Base-by-base conservation (phyloP, 1,284 basidiomycete species). In the Apiotrichum mycotoxinovorans region DNA sequence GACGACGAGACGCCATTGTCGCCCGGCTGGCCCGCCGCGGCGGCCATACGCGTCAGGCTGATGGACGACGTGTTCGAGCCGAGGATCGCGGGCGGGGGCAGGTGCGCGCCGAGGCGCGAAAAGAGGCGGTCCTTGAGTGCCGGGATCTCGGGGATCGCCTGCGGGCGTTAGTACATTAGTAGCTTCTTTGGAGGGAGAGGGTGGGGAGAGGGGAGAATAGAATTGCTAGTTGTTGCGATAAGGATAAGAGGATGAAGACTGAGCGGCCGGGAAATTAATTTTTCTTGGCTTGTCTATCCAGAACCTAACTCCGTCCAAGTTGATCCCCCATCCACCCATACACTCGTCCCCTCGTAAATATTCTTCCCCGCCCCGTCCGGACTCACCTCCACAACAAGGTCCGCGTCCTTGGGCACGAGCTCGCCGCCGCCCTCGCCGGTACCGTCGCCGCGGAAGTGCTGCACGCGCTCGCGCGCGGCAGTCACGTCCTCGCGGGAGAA, bases 51-150 rank as follows among this genome's bases (percentile, higher is more conserved):
- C 25, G 92, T 93, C 48, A 98, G 86, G 64, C 88, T 91, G 65
- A 98, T 96, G 14, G 90, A 93, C 53, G 89, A 93, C 3, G 94
- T 98, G 72, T 98, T 98, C 51, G 87, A 86, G 0, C 93, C 94
- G 26, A 98, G 80, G 54, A 98, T 92, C 3, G 91, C 84, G 33
- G 84, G 81, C 0, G 87, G 84, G 18, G 84, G 82, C 51, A 93
- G 75, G 60, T 85, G 83, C 44, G 81, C 80, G 20, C 87, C 84
- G 18, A 98, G 82, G 4, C 81, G 79, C 8, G 80, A 77, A 77
- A 98, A 96, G 61, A 98, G 85, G 14, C 80, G 79, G 63, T 86
- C 82, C 78, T 98, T 98, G 48, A 96, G 76, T 2, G 83, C 70
- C 15, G 96, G 79, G 52, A 87, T 86, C 77, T 98, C 94, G 5